Base-by-base conservation (phyloP, 164 flowering plant genomes). In the Berberis thunbergii region DNA sequence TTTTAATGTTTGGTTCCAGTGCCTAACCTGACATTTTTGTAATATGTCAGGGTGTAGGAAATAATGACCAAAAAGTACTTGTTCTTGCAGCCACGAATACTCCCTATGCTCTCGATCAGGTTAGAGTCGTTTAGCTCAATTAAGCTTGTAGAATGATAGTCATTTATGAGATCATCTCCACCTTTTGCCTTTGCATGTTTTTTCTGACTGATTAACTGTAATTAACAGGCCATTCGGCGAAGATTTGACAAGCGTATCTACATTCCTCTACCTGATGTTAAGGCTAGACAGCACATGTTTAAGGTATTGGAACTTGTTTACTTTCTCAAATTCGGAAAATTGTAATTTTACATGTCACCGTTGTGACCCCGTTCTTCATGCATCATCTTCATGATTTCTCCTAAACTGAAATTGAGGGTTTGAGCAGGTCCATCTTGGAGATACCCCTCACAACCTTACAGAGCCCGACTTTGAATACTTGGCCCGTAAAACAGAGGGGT, bases 31-130 rank as follows among this genome's bases (percentile, higher is more conserved):
- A 48, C 13, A 49, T 39, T 56, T 52, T 54, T 43, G 12, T 63
- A 6, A 42, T 10, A 59, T 2, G 1, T 53, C 72, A 95, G 99
- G 99, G 99, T 75, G 97, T 95, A 4, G 99, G 99, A 41, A 69
- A 79, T 77, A 85, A 79, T 79, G 99, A 95, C 71, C 81, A 95
- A 64, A 95, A 95, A 76, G 97, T 95, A 68, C 97, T 95, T 69
- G 96, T 91, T 77, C 96, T 95, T 75, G 99, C 99, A 52, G 97
- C 99, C 45, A 95, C 99, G 65, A 95, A 95, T 80, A 95, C 99
- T 65, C 99, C 99, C 43, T 95, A 95, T 82, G 82, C 99, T 63
- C 74, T 95, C 41, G 99, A 95, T 78, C 99, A 95, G 97, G 99
- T 95, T 69, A 66, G 61, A 6, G 42, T 26, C 26, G 26, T 26